Conservation (phyloP, 2,329 filamentous ascomycete species). For the Zymoseptoria brevis region DNA sequence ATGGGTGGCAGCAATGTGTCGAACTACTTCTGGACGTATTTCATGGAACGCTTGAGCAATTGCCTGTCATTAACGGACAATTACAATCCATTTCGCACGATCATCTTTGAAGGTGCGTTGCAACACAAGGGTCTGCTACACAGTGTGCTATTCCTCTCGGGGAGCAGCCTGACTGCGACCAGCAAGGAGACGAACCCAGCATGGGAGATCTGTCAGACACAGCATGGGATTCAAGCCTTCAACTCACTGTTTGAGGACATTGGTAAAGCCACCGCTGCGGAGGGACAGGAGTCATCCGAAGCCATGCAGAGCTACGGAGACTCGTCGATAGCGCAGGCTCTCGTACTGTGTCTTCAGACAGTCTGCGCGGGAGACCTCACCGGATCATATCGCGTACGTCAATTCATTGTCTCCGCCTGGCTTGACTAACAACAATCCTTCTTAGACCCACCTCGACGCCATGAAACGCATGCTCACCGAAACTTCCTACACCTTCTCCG, state of each 20-base stretch:
- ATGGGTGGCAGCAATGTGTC: constrained; percentile 69
- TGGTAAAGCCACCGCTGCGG: constrained; percentile 1
- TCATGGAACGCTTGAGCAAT: constrained; percentile 68
- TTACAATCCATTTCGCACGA: constrained; percentile 77
- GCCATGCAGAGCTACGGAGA: constrained; percentile 22
- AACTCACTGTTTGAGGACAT: constrained; percentile 18
- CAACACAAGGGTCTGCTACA: constrained; percentile 81
- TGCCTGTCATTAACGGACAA: constrained; percentile 74
- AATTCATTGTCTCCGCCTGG: too few species aligned
- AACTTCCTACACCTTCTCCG: constrained; percentile 40
- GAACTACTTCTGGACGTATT: constrained; percentile 73
- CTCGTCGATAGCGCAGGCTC: constrained; percentile 53
- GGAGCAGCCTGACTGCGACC: constrained; percentile 58
- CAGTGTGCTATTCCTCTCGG: constrained; percentile 74
- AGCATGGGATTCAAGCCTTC: constrained; percentile 43
- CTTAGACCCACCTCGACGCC: constrained; percentile 60
- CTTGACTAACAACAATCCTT: not conserved
- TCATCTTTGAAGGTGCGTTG: constrained; percentile 73
- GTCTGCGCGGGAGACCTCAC: constrained; percentile 52
- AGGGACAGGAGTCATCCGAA: not conserved
- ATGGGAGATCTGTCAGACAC: constrained; percentile 47
- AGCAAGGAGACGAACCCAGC: constrained; percentile 22
- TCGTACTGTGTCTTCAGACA: constrained; percentile 53
- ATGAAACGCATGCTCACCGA: constrained; percentile 63
- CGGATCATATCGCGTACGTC: constrained; percentile 58